Conservation (phyloP, 1,284 basidiomycete species). For the Puccinia hordei region DNA sequence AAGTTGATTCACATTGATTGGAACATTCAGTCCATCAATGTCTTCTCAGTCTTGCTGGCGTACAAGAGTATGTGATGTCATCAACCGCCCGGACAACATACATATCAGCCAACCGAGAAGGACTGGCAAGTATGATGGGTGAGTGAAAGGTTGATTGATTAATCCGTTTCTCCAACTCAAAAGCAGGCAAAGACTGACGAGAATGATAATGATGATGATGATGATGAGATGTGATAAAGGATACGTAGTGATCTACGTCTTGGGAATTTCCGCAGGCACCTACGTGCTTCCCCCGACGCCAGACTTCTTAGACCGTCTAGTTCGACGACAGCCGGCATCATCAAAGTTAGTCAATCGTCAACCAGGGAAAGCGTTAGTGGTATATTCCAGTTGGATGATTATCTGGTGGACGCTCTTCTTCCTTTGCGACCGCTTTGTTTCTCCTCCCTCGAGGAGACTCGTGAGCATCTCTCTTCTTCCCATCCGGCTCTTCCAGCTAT, state of each 20-base stretch:
- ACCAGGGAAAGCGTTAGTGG: slow-evolving; percentile 69
- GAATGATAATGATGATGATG: not conserved
- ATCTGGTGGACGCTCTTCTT: slow-evolving; percentile 75
- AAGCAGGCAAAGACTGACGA: not conserved
- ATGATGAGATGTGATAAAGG: slow-evolving; percentile 63
- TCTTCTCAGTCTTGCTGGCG: slow-evolving; percentile 65
- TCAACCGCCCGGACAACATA: slow-evolving; percentile 67
- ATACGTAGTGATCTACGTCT: slow-evolving; percentile 83
- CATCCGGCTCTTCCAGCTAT: not conserved
- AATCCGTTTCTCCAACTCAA: not conserved
- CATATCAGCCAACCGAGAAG: slow-evolving; percentile 87
- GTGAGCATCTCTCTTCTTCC: slow-evolving; percentile 61
- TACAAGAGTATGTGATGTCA: slow-evolving; percentile 69
- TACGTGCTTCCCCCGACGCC: slow-evolving; percentile 77
- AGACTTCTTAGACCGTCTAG: slow-evolving; percentile 64
- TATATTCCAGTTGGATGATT: slow-evolving; percentile 73
- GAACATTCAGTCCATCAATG: slow-evolving; percentile 70
- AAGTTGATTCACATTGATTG: too few species aligned
- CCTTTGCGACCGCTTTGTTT: slow-evolving; percentile 58
- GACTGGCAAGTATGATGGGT: slow-evolving; percentile 78
- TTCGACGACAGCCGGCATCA: slow-evolving; percentile 25
- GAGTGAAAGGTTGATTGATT: too few species aligned
- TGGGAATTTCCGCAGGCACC: slow-evolving; percentile 80
- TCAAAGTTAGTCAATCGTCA: slow-evolving; percentile 41
- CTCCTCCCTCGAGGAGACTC: slow-evolving; percentile 71